These are phyloP conservation scores for Aspergillus transmontanensis DNA, from an alignment of 2,329 filamentous ascomycete species.

Conservation along the genomic window DNA sequence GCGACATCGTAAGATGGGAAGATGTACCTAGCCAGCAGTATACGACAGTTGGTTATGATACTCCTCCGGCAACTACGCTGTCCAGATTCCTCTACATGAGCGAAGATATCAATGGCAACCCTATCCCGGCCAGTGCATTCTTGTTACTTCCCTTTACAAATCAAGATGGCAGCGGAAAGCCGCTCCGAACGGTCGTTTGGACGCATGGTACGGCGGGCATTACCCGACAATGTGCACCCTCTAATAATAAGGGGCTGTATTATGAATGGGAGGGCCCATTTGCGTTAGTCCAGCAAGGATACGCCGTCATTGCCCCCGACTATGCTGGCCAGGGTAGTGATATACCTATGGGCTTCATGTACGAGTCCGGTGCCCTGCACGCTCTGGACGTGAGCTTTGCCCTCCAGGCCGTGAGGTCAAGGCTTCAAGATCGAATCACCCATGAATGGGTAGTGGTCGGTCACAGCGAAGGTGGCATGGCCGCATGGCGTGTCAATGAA, in stretches of 20 bases:
- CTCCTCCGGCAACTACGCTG: not conserved
- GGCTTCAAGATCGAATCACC: not conserved
- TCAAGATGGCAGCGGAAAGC: not conserved
- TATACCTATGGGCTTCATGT: conserved; percentile 6
- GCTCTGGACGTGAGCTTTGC: conserved; percentile 3
- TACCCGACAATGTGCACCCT: not conserved
- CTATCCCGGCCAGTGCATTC: not conserved
- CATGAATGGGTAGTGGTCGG: conserved; percentile 10
- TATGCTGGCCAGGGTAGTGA: conserved; percentile 10
- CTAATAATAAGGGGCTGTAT: not conserved
- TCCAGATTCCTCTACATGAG: not conserved
- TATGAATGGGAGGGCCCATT: not conserved
- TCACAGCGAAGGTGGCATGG: conserved; percentile 10
- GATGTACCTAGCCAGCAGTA: not conserved
- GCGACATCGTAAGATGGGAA: not conserved
- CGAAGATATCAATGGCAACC: not conserved
- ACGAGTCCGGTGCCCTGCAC: conserved; percentile 1
- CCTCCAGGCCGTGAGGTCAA: not conserved
- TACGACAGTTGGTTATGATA: not conserved
- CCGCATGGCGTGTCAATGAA: not conserved
- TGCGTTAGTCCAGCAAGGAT: conserved; percentile 4
- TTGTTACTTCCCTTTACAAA: not conserved
- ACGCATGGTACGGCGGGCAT: not conserved
- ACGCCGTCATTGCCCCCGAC: conserved; percentile 8
- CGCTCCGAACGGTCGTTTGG: not conserved